Evolutionary conservation across 768 basidiomycete species (phyloP), one percentile per base, ranked within the genome.

Genomic region (Pilatotrama ljubarskyi): DNA sequence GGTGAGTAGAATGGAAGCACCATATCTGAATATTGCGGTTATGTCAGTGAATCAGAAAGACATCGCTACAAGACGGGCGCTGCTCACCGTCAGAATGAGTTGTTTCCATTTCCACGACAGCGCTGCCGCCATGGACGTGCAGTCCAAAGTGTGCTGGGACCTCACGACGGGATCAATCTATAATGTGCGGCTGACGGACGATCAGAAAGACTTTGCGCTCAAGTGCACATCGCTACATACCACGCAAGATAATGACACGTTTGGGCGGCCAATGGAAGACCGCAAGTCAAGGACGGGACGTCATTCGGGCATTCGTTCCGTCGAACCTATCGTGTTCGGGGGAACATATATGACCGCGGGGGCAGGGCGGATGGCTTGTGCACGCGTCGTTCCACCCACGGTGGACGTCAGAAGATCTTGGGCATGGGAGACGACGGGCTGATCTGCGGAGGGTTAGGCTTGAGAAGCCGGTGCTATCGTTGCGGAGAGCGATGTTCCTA

Each of bases 401-500:
- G 26, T 7, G 11, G n/a, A 22, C 26, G 60, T 51, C 60, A 56
- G 38, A 26, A 44, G 60, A 42, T 61, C 38, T 7, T 3, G 17
- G 18, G 60, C 17, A 47, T 56, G 60, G 46, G 49, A 59, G 44
- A 37, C 49, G 17, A 35, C 38, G 47, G 49, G 40, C 41, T 17
- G 18, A 32, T 14, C 20, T 20, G 47, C 22, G 43, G 44, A 37
- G 35, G 50, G 20, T 3, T 20, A 40, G 35, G 59, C 25, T 49
- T 29, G 51, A n/a, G 47, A 48, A 41, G 52, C 47, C 29, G 46
- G 58, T 25, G 47, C 3, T 41, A 40, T 48, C 13, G 24, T 53
- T 47, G 58, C 14, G 58, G 58, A 46, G 36, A 26, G 15, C 25
- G 59, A 51, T 51, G 47, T 55, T 50, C 48, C 52, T 51, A 41